Percentiles rank a stretch among this genome's conserved stretches.
Conservation (phyloP, 1,139 yeast species). For the Suhomyces ambrosiae region DNA sequence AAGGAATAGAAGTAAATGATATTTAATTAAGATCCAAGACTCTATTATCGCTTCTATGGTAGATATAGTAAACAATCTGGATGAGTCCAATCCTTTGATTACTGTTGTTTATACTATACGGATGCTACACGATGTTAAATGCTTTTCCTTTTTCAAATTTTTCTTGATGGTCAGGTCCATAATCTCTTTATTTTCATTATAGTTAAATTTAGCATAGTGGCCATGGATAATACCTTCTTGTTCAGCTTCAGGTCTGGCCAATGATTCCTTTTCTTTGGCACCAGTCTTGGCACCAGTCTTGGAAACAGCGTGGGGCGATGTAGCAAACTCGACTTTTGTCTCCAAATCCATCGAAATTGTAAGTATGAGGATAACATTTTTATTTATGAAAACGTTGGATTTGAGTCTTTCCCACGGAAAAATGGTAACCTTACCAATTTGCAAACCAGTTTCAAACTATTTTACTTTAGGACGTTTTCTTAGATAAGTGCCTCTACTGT, state of each 20-base stretch:
- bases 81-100: too few relatives aligned
- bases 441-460: conserved; percentile 90
- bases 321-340: conserved; percentile 94
- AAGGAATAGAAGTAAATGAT: too few relatives aligned
- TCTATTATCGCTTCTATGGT: too few relatives aligned
- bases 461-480: conserved; percentile 96
- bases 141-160: conserved; percentile 61
- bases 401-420: conserved; percentile 89
- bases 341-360: conserved; percentile 97
- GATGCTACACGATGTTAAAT: not conserved
- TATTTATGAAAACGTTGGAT: conserved; percentile 78
- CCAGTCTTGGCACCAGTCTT: conserved; percentile 93
- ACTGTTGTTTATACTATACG: conserved; percentile 2
- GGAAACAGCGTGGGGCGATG: conserved; percentile 80
- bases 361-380: conserved; percentile 97
- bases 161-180: conserved; percentile 76
- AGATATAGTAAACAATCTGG: too few relatives aligned
- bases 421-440: conserved; percentile 94
- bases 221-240: conserved; percentile 81
- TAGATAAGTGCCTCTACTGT: too few relatives aligned
- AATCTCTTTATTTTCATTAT: conserved; percentile 71
- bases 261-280: conserved; percentile 80
- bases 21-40: too few relatives aligned
- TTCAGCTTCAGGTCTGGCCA: conserved; percentile 76
- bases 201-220: conserved; percentile 83